Percentiles rank a stretch among this genome's conserved stretches.
These are phyloP conservation scores for Epichloe typhina DNA, from an alignment of 2,329 filamentous ascomycete genomes.

Conservation along the genomic window DNA sequence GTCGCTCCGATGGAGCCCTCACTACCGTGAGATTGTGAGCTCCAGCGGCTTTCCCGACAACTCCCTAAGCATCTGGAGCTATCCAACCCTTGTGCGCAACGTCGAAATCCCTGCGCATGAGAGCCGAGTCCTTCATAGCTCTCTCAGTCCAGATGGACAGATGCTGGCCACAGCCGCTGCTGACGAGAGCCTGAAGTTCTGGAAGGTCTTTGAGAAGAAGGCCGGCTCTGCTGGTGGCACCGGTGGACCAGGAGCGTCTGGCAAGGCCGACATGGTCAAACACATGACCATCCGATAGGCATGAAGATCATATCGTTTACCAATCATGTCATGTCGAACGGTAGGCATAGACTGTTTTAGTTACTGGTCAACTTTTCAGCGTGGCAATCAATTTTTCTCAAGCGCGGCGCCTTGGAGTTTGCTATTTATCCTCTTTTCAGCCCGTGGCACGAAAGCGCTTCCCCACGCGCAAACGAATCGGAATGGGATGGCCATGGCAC, in stretches of 20 bases:
- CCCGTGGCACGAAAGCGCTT: slow-evolving; percentile 38
- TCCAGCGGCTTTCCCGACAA: slow-evolving; percentile 99
- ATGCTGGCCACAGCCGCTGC: slow-evolving; percentile 94
- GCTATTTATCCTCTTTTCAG: slow-evolving; percentile 21
- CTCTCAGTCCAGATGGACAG: slow-evolving; percentile 91
- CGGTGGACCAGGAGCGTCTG: slow-evolving; percentile 52
- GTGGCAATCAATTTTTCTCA: slow-evolving; percentile 15
- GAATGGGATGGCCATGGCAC: slow-evolving; percentile 19
- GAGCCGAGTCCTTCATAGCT: slow-evolving; percentile 91
- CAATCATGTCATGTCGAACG: slow-evolving; percentile 20
- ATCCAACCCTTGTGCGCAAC: slow-evolving; percentile 91
- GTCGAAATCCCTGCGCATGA: slow-evolving; percentile 97
- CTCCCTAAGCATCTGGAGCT: slow-evolving; percentile 97
- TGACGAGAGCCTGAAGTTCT: slow-evolving; percentile 97
- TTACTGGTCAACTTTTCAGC: slow-evolving; percentile 25
- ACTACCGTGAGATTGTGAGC: slow-evolving; percentile 96
- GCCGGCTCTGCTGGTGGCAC: slow-evolving; percentile 55
- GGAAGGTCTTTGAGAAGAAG: slow-evolving; percentile 99
- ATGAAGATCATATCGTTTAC: slow-evolving; percentile 7
- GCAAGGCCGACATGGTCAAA: slow-evolving; percentile 79
- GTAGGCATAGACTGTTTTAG: slow-evolving; percentile 34
- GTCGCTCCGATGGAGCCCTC: slow-evolving; percentile 87
- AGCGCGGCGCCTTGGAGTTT: slow-evolving; percentile 41
- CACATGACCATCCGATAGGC: slow-evolving; percentile 83
- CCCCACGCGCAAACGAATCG: slow-evolving; percentile 25